Percentiles rank a stretch among this genome's conserved stretches.
These are phyloP conservation scores for Beta lomatogona DNA, from an alignment of 179 eudicot genomes.

Conservation along the genomic window DNA sequence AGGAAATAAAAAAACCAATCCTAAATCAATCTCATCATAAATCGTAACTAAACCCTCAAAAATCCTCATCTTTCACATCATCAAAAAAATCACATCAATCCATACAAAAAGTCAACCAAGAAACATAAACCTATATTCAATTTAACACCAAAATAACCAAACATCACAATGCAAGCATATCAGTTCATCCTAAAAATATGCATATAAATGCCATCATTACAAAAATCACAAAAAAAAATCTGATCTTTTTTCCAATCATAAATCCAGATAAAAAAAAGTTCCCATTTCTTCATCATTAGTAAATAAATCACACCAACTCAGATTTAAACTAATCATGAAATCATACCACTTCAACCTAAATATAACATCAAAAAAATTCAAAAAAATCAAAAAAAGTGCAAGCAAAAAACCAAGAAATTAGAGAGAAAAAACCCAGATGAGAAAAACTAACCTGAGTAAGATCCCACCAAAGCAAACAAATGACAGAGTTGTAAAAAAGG, in stretches of 20 bases:
- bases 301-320: background rate
- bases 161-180: background rate
- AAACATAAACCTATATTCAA: background rate
- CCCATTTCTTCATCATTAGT: background rate
- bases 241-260: background rate
- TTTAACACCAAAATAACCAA: background rate
- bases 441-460: slow-evolving; percentile 27
- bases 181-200: background rate
- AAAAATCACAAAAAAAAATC: background rate
- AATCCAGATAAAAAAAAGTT: background rate
- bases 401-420: too few species aligned
- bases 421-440: slow-evolving; percentile 14
- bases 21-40: background rate
- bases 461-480: slow-evolving; percentile 31
- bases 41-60: background rate
- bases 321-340: background rate
- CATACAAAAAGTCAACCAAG: background rate
- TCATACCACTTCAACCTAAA: background rate
- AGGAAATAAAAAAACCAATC: background rate
- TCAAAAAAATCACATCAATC: background rate
- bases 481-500: slow-evolving; percentile 14
- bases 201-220: background rate
- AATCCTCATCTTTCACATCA: background rate
- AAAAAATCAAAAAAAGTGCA: background rate
- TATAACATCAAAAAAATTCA: background rate